Evolutionary conservation across 352 stramenopile species (phyloP).

Genomic region (Peronospora destructor): DNA sequence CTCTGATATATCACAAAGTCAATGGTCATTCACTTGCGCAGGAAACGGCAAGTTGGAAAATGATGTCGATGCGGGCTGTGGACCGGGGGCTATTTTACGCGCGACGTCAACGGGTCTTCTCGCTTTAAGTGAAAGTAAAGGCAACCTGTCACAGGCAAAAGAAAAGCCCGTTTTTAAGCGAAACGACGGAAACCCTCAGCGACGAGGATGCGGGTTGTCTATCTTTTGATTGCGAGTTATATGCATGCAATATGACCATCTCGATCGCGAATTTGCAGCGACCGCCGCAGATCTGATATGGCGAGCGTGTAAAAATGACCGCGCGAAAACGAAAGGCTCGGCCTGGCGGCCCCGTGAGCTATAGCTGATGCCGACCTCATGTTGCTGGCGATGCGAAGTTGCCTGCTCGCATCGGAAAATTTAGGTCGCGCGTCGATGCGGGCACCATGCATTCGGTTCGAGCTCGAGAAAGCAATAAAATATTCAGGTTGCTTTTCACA

Average conservation of each 20-base stretch:
- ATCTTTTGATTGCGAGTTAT: constrained; percentile 8
- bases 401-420: constrained; percentile 28
- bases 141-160: constrained; percentile 22
- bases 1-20: constrained; percentile 13
- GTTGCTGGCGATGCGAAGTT: constrained; percentile 10
- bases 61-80: constrained; percentile 26
- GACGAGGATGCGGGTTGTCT: constrained; percentile 18
- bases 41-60: constrained; percentile 42
- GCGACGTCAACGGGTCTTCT: constrained; percentile 16
- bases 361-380: constrained; percentile 12
- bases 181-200: constrained; percentile 31
- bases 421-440: constrained; percentile 20
- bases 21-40: constrained; percentile 27
- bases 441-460: constrained; percentile 15
- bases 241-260: constrained; percentile 16
- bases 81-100: constrained; percentile 31
- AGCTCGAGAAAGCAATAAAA: constrained; percentile 9
- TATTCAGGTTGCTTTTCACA: constrained; percentile 20
- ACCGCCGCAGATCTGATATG: constrained; percentile 28
- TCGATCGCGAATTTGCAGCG: constrained; percentile 21
- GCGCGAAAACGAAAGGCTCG: constrained; percentile 6
- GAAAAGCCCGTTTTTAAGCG: constrained; percentile 17
- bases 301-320: constrained; percentile 26
- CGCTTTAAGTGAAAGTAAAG: constrained; percentile 14
- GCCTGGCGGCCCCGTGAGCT: constrained; percentile 10